A percentile compares a stretch with the other conserved stretches of the same genome.
Evolutionary conservation across 768 basidiomycete genomes (phyloP).

Genomic region (Suillus brevipes): DNA sequence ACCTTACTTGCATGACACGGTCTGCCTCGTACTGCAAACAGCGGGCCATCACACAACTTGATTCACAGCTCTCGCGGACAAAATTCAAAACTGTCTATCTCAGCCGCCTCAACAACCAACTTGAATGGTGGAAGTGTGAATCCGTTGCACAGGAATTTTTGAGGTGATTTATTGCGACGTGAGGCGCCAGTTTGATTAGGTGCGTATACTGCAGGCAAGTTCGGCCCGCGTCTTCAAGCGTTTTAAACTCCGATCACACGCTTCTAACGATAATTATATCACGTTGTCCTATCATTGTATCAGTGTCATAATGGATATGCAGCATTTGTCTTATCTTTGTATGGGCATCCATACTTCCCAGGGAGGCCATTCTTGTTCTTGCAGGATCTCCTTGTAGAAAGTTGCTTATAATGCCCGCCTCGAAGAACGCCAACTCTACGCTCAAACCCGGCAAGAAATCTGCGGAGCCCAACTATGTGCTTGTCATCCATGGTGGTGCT

Average conservation of each 20-base stretch:
- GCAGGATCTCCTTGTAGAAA: neutral
- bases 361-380: neutral
- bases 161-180: too few relatives aligned
- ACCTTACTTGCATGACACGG: too few relatives aligned
- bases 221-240: too few relatives aligned
- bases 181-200: too few relatives aligned
- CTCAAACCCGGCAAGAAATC: slow-evolving; percentile 11
- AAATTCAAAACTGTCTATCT: too few relatives aligned
- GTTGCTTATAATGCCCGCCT: slow-evolving; percentile 1
- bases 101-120: too few relatives aligned
- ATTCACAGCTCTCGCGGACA: too few relatives aligned
- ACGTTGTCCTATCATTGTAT: neutral
- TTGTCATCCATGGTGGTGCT: slow-evolving; percentile 82
- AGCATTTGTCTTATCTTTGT: neutral
- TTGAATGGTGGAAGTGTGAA: too few relatives aligned
- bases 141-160: too few relatives aligned
- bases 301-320: neutral
- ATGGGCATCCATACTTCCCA: neutral
- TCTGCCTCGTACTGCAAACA: too few relatives aligned
- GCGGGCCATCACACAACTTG: too few relatives aligned
- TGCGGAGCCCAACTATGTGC: slow-evolving; percentile 31
- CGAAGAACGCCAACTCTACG: neutral
- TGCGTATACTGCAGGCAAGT: too few relatives aligned
- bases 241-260: neutral
- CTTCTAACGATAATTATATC: neutral